Conservation (phyloP, 441 rosid genomes). For the Capsella rubella region DNA sequence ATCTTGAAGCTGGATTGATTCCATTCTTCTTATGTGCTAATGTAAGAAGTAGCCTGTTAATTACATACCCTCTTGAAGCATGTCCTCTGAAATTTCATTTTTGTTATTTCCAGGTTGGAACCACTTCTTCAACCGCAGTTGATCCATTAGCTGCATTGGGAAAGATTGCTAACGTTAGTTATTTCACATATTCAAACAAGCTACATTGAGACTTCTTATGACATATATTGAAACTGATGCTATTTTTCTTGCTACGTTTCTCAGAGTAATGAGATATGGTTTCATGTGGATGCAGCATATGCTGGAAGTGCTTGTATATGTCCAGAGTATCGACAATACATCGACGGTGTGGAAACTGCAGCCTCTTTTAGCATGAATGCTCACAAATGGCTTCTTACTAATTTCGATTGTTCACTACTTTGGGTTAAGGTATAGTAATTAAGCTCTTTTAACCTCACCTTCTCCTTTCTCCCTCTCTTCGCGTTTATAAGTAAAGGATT, state of each 20-base stretch:
- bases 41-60: conserved; percentile 51
- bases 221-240: background rate
- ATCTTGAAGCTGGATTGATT: conserved; percentile 69
- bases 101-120: conserved; percentile 44
- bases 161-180: conserved; percentile 38
- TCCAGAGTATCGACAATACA: conserved; percentile 77
- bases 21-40: conserved; percentile 87
- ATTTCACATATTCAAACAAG: conserved; percentile 10
- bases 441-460: background rate
- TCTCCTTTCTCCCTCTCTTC: background rate
- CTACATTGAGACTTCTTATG: background rate
- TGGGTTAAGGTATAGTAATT: conserved; percentile 78
- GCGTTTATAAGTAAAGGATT: background rate
- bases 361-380: conserved; percentile 93
- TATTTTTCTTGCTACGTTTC: background rate
- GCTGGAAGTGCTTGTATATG: conserved; percentile 96
- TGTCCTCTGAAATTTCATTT: background rate
- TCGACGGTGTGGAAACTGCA: conserved; percentile 84
- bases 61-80: background rate
- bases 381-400: conserved; percentile 90
- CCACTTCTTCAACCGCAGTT: conserved; percentile 48
- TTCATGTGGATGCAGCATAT: conserved; percentile 92
- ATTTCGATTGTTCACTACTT: conserved; percentile 83
- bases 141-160: conserved; percentile 45
- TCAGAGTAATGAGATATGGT: conserved; percentile 77